Conservation (phyloP, 2,329 filamentous ascomycete genomes). For the Chrysosporium keratinophilum region DNA sequence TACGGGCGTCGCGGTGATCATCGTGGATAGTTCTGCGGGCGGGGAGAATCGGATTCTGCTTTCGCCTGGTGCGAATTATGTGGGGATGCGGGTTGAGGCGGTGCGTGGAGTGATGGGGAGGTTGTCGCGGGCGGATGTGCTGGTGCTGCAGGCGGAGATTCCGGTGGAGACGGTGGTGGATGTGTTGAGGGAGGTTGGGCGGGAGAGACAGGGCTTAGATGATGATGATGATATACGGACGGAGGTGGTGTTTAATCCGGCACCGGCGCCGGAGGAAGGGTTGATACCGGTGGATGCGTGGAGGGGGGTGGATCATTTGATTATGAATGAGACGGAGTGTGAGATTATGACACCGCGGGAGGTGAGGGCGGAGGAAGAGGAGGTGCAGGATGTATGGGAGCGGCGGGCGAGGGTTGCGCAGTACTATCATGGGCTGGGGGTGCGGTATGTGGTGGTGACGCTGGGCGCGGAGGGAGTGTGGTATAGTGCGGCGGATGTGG, state of each 20-base stretch:
- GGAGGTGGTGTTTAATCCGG: slow-evolving; percentile 72
- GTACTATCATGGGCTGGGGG: slow-evolving; percentile 58
- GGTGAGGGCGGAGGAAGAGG: slow-evolving; percentile 24
- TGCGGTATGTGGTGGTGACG: slow-evolving; percentile 70
- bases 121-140: slow-evolving; percentile 46
- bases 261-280: slow-evolving; percentile 65
- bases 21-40: slow-evolving; percentile 61
- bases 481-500: slow-evolving; percentile 46
- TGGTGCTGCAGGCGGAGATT: slow-evolving; percentile 72
- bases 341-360: slow-evolving; percentile 54
- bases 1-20: slow-evolving; percentile 63
- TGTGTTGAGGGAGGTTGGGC: slow-evolving; percentile 39
- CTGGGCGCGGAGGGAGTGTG: slow-evolving; percentile 70
- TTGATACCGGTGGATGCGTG: slow-evolving; percentile 56
- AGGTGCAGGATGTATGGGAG: slow-evolving; percentile 26
- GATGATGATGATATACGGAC: slow-evolving; percentile 32
- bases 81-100: slow-evolving; percentile 32
- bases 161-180: slow-evolving; percentile 55
- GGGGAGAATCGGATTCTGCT: slow-evolving; percentile 66
- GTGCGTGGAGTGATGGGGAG: slow-evolving; percentile 32
- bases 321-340: slow-evolving; percentile 88
- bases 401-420: slow-evolving; percentile 46
- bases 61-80: slow-evolving; percentile 58
- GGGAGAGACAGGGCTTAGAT: slow-evolving; percentile 30
- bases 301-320: slow-evolving; percentile 59